A percentile compares a stretch with the other conserved stretches of the same genome.
Conservation (phyloP, 768 basidiomycete species). For the Lactifluus piperatus region DNA sequence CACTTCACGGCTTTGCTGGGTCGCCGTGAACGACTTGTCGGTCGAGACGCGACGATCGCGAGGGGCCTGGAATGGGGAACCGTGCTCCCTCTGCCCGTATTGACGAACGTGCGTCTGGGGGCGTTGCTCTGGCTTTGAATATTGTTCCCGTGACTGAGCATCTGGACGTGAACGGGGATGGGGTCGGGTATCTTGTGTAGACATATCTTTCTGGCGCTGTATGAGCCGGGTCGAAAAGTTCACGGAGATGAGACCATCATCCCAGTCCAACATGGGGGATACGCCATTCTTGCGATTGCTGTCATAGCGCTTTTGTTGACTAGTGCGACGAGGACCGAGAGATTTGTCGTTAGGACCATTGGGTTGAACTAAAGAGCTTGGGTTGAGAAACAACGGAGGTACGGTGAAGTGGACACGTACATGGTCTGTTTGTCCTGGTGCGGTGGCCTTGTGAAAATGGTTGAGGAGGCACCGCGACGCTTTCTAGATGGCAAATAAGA, state of each 20-base stretch:
- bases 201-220: background rate
- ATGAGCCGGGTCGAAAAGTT: slow-evolving; percentile 6
- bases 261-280: background rate
- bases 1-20: background rate
- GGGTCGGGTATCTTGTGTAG: background rate
- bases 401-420: background rate
- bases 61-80: background rate
- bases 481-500: slow-evolving; percentile 5
- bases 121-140: background rate
- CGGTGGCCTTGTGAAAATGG: background rate
- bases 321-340: background rate
- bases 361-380: background rate
- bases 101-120: background rate
- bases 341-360: background rate
- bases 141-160: background rate
- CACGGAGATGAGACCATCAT: slow-evolving; percentile 5
- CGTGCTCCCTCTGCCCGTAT: background rate
- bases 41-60: background rate
- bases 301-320: background rate
- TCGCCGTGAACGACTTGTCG: background rate
- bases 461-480: background rate
- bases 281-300: background rate
- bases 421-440: background rate
- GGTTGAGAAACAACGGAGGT: background rate
- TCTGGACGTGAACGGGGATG: background rate